These are phyloP conservation scores for Bromus sterilis DNA, from an alignment of 176 grass and related monocot species.

Conservation along the genomic window DNA sequence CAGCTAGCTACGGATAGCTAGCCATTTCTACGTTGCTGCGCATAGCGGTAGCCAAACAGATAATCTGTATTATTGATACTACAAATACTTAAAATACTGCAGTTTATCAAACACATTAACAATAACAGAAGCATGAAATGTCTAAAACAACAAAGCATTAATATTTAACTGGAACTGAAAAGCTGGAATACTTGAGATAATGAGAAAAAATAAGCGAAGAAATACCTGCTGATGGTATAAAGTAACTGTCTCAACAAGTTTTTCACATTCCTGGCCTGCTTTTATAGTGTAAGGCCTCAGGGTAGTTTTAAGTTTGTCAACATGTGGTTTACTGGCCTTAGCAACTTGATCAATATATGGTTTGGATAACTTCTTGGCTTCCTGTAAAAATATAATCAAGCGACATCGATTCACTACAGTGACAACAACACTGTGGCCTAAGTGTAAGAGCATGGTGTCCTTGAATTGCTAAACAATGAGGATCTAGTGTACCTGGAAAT, in stretches of 20 bases:
- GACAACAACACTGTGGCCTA: background rate
- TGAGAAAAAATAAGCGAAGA: background rate
- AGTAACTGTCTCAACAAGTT: slow-evolving; percentile 43
- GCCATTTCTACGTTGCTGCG: too few species aligned
- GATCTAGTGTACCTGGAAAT: slow-evolving; percentile 65
- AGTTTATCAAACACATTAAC: too few species aligned
- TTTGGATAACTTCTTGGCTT: slow-evolving; percentile 75
- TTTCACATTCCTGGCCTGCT: slow-evolving; percentile 29
- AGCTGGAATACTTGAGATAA: background rate
- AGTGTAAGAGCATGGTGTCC: background rate
- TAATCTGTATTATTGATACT: too few species aligned
- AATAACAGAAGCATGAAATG: background rate
- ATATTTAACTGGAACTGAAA: background rate
- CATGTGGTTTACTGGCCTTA: slow-evolving; percentile 61
- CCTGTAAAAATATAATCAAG: slow-evolving; percentile 39
- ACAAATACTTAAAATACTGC: too few species aligned
- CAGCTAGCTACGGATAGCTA: too few species aligned
- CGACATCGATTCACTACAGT: background rate
- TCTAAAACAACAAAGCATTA: background rate
- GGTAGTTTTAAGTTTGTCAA: slow-evolving; percentile 54
- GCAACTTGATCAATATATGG: slow-evolving; percentile 81
- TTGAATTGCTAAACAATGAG: background rate
- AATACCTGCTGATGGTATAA: slow-evolving; percentile 77
- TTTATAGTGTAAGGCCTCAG: slow-evolving; percentile 57
- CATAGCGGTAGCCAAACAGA: too few species aligned